Conservation (phyloP, 2,329 filamentous ascomycete species). For the Venturia asperata region DNA sequence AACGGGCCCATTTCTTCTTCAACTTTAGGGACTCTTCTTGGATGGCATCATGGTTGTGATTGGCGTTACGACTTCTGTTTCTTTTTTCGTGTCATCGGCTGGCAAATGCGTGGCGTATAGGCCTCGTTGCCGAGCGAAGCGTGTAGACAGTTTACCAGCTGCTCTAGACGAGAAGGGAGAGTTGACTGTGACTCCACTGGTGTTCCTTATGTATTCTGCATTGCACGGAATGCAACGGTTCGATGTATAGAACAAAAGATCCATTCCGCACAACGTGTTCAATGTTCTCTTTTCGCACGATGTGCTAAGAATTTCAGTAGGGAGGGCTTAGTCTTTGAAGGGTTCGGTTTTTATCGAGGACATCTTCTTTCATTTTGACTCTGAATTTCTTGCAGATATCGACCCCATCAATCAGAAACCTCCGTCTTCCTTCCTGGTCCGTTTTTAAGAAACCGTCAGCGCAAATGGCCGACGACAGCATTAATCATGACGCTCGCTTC, state of each 20-base stretch:
- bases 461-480: conserved; percentile 4
- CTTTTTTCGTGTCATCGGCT: not conserved
- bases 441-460: not conserved
- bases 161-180: not conserved
- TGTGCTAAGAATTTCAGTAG: too few species aligned
- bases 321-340: too few species aligned
- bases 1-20: not conserved
- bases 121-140: not conserved
- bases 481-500: conserved; percentile 91
- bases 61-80: not conserved
- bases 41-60: not conserved
- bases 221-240: not conserved
- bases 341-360: too few species aligned
- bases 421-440: not conserved
- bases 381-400: not conserved
- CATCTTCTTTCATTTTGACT: not conserved
- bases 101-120: not conserved
- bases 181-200: not conserved
- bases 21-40: not conserved
- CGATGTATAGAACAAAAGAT: not conserved
- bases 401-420: not conserved
- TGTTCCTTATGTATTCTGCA: not conserved
- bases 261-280: not conserved
- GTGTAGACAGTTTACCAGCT: not conserved
- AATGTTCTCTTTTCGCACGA: not conserved